Conservation (phyloP, 2,329 filamentous ascomycete genomes). For the Fusarium penzigii region DNA sequence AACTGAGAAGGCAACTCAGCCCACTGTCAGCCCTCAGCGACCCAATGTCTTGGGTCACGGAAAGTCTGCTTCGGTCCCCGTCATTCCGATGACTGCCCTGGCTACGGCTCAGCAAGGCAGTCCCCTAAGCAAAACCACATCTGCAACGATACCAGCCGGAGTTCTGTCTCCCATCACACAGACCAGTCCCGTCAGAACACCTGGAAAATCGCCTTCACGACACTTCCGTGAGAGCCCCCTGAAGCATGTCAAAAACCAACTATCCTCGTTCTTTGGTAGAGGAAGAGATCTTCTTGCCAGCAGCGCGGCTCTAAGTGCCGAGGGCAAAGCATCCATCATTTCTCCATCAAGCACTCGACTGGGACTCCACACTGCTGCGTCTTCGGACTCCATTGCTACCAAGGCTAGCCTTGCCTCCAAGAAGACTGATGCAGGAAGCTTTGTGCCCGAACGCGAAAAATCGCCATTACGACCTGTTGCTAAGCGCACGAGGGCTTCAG, state of each 20-base stretch:
- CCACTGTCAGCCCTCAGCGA: conserved; percentile 14
- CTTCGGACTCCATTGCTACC: conserved; percentile 49
- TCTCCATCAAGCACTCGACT: conserved; percentile 54
- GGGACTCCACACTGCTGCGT: conserved; percentile 44
- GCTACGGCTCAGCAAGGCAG: conserved; percentile 21
- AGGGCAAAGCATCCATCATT: conserved; percentile 59
- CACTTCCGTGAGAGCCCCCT: conserved; percentile 72
- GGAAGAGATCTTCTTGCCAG: conserved; percentile 85
- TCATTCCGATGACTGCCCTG: conserved; percentile 39
- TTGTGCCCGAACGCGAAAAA: conserved; percentile 15
- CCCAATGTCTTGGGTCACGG: conserved; percentile 39
- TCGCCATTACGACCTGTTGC: conserved; percentile 47
- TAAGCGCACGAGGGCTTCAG: conserved; percentile 58
- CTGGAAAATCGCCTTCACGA: conserved; percentile 58
- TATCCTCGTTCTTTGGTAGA: conserved; percentile 87
- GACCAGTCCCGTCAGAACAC: conserved; percentile 44
- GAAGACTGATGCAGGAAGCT: conserved; percentile 12
- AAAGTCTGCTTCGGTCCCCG: conserved; percentile 66
- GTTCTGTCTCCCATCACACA: conserved; percentile 47
- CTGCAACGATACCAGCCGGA: conserved; percentile 57
- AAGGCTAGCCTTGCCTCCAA: conserved; percentile 26
- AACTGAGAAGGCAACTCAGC: conserved; percentile 15
- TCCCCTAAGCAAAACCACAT: conserved; percentile 59
- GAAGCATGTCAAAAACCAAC: conserved; percentile 88
- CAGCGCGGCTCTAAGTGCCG: conserved; percentile 64